phyloP scores from a whole-genome alignment of 208 protist genomes.

The Wallacemonas collosoma region DNA sequence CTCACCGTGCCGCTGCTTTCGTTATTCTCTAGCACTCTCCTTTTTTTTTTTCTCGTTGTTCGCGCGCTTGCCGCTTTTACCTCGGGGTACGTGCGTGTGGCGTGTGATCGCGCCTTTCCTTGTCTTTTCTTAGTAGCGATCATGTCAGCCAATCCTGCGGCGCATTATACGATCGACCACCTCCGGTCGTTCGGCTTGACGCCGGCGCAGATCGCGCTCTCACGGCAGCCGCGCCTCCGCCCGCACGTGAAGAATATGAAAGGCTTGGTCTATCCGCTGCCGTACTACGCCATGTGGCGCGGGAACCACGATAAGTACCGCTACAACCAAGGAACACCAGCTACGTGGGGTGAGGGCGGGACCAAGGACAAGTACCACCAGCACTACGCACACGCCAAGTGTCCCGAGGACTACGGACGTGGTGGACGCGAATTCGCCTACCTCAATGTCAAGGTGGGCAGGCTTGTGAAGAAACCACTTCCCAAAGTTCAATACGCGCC shows the following conservation, averaged over 20 bases:
- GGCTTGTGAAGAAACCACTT: constrained; percentile 78
- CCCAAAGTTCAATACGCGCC: constrained; percentile 85
- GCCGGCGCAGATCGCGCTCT: constrained; percentile 72
- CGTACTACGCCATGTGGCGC: constrained; percentile 91
- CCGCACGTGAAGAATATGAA: constrained; percentile 64
- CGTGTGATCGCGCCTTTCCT: background rate
- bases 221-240: constrained; percentile 78
- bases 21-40: background rate
- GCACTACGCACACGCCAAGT: constrained; percentile 91
- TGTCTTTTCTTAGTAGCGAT: constrained; percentile 9
- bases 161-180: constrained; percentile 72
- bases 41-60: constrained; percentile 15
- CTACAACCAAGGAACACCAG: constrained; percentile 80
- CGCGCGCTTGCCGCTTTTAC: no score
- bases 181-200: constrained; percentile 65
- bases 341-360: constrained; percentile 82
- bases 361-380: constrained; percentile 85
- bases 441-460: constrained; percentile 69
- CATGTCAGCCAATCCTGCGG: constrained; percentile 40
- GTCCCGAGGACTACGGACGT: constrained; percentile 87
- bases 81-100: no score
- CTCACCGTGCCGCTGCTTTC: no score
- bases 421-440: constrained; percentile 86
- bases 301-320: constrained; percentile 88
- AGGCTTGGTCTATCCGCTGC: constrained; percentile 84